Percentiles rank a stretch among this genome's conserved stretches.
phyloP scores from a whole-genome alignment of 1,284 basidiomycete genomes.

The Pyrrhoderma noxium region DNA sequence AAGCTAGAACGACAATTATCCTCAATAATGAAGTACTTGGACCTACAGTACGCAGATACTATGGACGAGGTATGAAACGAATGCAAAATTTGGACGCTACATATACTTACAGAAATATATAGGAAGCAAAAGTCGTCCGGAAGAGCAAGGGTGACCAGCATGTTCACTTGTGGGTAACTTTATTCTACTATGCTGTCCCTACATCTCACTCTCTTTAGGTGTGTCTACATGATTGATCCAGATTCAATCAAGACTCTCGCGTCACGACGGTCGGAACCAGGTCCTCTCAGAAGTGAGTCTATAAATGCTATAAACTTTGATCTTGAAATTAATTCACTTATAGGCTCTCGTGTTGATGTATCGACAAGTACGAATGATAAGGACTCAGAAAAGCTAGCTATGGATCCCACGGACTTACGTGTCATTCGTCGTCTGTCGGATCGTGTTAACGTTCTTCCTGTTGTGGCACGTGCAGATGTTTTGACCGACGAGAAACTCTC shows the following conservation, averaged over 20 bases:
- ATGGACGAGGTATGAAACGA: constrained; percentile 62
- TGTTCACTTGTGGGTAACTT: constrained; percentile 62
- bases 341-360: constrained; percentile 22
- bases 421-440: constrained; percentile 65
- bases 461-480: constrained; percentile 66
- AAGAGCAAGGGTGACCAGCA: constrained; percentile 80
- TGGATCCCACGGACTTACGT: constrained; percentile 70
- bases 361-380: constrained; percentile 28
- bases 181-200: constrained; percentile 9
- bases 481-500: constrained; percentile 84
- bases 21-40: constrained; percentile 62
- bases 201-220: constrained; percentile 35
- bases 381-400: constrained; percentile 35
- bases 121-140: constrained; percentile 81
- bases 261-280: constrained; percentile 33
- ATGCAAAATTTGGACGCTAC: not conserved
- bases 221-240: constrained; percentile 78
- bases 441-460: constrained; percentile 69
- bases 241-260: constrained; percentile 54
- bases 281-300: constrained; percentile 54
- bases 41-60: constrained; percentile 72
- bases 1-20: constrained; percentile 70
- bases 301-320: constrained; percentile 31
- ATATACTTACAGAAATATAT: constrained; percentile 12
- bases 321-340: not conserved